Conservation (phyloP, 2,329 filamentous ascomycete genomes). For the Pseudocercospora crystallina region DNA sequence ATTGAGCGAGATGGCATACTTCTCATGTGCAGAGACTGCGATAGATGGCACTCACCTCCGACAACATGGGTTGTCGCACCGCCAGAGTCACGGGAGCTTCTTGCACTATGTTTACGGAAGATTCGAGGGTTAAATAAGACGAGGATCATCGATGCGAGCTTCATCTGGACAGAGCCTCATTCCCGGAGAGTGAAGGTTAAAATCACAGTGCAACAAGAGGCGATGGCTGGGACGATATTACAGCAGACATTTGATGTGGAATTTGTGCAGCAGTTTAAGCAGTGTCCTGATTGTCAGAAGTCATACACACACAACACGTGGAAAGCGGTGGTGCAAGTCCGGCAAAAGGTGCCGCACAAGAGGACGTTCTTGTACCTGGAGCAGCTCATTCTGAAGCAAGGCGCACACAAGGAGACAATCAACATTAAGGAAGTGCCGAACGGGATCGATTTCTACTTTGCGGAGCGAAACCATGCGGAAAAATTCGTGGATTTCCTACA, state of each 20-base stretch:
- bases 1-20: conserved; percentile 88
- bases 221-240: conserved; percentile 66
- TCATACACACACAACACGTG: conserved; percentile 96
- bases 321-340: conserved; percentile 89
- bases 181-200: conserved; percentile 90
- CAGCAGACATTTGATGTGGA: conserved; percentile 96
- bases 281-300: conserved; percentile 93
- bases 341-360: conserved; percentile 97
- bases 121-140: conserved; percentile 83
- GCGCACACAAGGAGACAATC: conserved; percentile 86
- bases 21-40: conserved; percentile 91
- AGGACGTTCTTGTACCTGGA: conserved; percentile 80
- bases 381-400: conserved; percentile 93
- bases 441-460: conserved; percentile 94
- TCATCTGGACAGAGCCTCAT: conserved; percentile 98
- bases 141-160: conserved; percentile 90
- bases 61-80: conserved; percentile 79
- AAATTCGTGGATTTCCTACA: conserved; percentile 88
- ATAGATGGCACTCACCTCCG: conserved; percentile 88
- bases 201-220: conserved; percentile 82
- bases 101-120: conserved; percentile 88
- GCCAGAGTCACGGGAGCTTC: conserved; percentile 85
- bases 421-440: conserved; percentile 98
- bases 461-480: conserved; percentile 84
- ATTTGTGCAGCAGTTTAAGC: conserved; percentile 85